Evolutionary conservation across 306 rosid genomes (phyloP).

Genomic region (Corylus americana): DNA sequence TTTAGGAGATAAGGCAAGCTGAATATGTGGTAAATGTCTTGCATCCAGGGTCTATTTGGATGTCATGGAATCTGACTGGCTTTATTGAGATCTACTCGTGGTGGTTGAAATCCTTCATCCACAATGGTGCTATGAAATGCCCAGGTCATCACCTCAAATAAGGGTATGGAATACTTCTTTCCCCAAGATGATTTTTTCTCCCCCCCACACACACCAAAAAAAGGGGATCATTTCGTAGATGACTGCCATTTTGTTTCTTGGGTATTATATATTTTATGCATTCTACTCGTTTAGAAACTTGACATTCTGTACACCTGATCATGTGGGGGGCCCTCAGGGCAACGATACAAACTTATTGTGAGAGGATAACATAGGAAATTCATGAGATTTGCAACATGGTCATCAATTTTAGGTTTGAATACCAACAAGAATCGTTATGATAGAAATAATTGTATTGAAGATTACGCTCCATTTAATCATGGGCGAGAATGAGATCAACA

Average conservation of each 20-base stretch:
- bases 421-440: no score
- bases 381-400: neutral
- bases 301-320: no score
- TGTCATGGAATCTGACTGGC: neutral
- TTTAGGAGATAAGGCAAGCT: neutral
- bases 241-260: neutral
- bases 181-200: neutral
- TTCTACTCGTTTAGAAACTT: no score
- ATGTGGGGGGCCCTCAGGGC: no score
- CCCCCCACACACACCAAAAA: neutral
- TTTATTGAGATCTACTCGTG: neutral
- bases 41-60: conserved; percentile 4
- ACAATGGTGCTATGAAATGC: neutral
- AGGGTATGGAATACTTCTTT: neutral
- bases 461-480: no score
- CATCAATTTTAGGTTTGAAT: neutral
- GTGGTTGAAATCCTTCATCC: neutral
- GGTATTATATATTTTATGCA: no score
- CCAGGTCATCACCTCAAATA: neutral
- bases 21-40: neutral
- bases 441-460: no score
- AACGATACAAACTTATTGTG: no score
- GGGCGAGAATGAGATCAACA: no score
- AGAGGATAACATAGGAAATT: no score
- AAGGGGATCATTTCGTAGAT: neutral